Base-by-base conservation (phyloP, 148 eudicot species). In the Heliosperma pusillum region DNA sequence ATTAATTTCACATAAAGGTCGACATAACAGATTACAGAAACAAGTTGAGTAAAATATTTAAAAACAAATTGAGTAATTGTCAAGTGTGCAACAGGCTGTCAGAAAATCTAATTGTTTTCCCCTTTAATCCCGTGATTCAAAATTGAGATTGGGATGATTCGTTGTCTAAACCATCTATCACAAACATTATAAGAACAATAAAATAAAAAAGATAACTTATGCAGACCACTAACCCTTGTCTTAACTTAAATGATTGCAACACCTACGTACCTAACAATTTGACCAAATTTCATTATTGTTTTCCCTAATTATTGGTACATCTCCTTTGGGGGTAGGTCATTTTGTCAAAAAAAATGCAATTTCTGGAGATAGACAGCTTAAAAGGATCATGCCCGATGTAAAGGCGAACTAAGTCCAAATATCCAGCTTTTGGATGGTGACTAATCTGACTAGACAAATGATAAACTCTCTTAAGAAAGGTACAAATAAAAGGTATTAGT, bases 151-250 rank as follows among this genome's bases (percentile, higher is more conserved):
- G 63, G 24, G 42, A 33, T 56, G n/a, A 69, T 68, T 47, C 56
- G 45, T 59, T 21, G 15, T 58, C 27, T 19, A 21, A 13, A 52
- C 77, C 69, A 58, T 25, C 59, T 50, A 10, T 57, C 50, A 58
- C 69, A 52, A 36, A 74, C 56, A 4, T 5, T 42, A 21, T 59
- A 33, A 67, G 57, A 72, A 68, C 22, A 68, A 61, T 22, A 33
- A 59, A 13, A 60, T 19, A 30, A 59, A 9, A 52, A 22, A 76
- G 42, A 66, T 45, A 77, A 73, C 74, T 65, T 59, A 77, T 60
- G 66, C 36, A 72, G 62, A 73, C 80, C 80, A 67, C 77, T 61
- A 67, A 24, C 70, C 69, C 57, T 81, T 77, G 83, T 77, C 77
- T 73, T 66, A 58, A 76, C 24, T 50, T 50, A 4, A 22, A 47